Base-by-base conservation (phyloP, 495 filamentous ascomycete species). In the Hypoxylon lienhwacheense region DNA sequence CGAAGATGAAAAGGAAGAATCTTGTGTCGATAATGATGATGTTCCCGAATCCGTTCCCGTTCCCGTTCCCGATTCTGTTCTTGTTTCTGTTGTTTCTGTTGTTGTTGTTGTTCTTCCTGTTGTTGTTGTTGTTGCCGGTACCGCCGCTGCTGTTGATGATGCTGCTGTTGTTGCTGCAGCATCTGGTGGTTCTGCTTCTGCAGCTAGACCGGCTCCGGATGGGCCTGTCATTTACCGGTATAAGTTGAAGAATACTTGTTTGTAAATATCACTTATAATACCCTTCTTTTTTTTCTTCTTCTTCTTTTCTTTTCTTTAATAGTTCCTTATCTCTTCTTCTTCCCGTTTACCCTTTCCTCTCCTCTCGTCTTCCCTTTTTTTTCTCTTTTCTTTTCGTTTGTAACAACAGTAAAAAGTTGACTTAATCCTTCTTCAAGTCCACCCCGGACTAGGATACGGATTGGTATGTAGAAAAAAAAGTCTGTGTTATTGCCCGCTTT, bases 401-500 rank as follows among this genome's bases (percentile, higher is more conserved):
- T 44, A 17, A 21, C 28, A n/a, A n/a, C n/a, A n/a, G n/a, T n/a
- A n/a, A n/a, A n/a, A n/a, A n/a, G n/a, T n/a, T n/a, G n/a, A 16
- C 42, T 56, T n/a, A 20, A 32, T 20, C 35, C 28, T 41, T 41
- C 36, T 25, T 39, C 33, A 19, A n/a, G n/a, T n/a, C n/a, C n/a
- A n/a, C n/a, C n/a, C n/a, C n/a, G n/a, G n/a, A n/a, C n/a, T n/a
- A n/a, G n/a, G n/a, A n/a, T n/a, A n/a, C n/a, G n/a, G n/a, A n/a
- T 28, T 39, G 19, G 28, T 19, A 8, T 37, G 14, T 21, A 36
- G 21, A 16, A 41, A 31, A 44, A 14, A 26, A 19, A 47, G 53
- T 52, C 52, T 58, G 47, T 56, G 53, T 62, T 64, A 19, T 65
- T 57, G 53, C 61, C 50, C 61, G 51, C 52, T 60, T 46, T 31